Percentiles rank a stretch among this genome's conserved stretches.
phyloP scores from a whole-genome alignment of 208 protist genomes.

The Trypanosoma melophagium region DNA sequence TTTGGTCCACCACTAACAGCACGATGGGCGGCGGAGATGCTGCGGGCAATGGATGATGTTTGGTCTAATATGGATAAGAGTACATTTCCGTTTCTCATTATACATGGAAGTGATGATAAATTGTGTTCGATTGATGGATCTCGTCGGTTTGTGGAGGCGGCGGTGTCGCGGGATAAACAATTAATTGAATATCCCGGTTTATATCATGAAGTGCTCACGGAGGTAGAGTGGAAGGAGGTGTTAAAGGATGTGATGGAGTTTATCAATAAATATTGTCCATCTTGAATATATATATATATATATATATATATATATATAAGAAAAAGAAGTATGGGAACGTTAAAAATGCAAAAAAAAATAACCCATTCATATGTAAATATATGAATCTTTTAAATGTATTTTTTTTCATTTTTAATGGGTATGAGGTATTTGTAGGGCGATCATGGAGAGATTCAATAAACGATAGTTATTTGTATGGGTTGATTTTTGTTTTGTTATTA shows the following conservation, averaged over 20 bases:
- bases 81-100: conserved; percentile 62
- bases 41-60: conserved; percentile 43
- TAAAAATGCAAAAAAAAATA: no score
- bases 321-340: not conserved
- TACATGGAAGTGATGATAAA: conserved; percentile 55
- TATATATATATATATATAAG: conserved; percentile 2
- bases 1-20: conserved; percentile 35
- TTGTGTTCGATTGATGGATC: conserved; percentile 45
- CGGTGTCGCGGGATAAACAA: conserved; percentile 51
- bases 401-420: no score
- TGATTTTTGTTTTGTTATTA: no score
- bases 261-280: conserved; percentile 7
- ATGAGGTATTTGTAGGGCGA: no score
- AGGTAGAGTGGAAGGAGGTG: conserved; percentile 51
- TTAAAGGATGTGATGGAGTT: conserved; percentile 57
- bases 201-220: conserved; percentile 67
- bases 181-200: conserved; percentile 42
- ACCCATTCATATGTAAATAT: no score
- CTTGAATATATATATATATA: conserved; percentile 8
- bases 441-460: no score
- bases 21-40: conserved; percentile 51
- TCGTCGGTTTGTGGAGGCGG: conserved; percentile 37
- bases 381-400: no score
- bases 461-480: no score
- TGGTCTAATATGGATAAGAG: conserved; percentile 23